Base-by-base conservation (phyloP, 805 yeast species). In the Cyberlindnera samutprakarnensis region DNA sequence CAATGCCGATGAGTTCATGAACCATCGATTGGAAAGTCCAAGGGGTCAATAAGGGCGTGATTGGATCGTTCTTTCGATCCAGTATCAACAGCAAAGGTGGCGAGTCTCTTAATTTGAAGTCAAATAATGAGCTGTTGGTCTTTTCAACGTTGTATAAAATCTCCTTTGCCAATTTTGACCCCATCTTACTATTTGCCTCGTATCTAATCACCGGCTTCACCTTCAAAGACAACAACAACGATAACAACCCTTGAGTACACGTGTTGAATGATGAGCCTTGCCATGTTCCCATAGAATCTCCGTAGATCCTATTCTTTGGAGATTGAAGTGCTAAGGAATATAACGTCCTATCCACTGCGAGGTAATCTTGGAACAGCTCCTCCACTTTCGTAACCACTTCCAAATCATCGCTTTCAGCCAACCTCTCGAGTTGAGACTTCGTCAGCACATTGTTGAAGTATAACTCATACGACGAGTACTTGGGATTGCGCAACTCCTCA, bases 11-110 rank as follows among this genome's bases (percentile, higher is more conserved):
- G 15, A 87, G 68, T 53, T 94, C 97, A 54, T 90, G 95, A 13
- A 92, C 85, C 97, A 92, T 90, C 2, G 96, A 83, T 53, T 90
- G 97, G 57, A 86, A 92, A 2, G 98, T 88, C 99, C 99, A 92
- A 2, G 97, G 98, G 24, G 80, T 74, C 30, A 92, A 60, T 19
- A 92, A 66, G 2, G 99, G 96, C 1, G 99, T 90, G 11, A 90
- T 65, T 3, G 98, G 96, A 57, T 92, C 99, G 49, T 75, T 81
- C 36, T 77, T 72, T 32, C 99, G 67, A 56, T 92, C 97, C 29
- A 92, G 50, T 2, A 92, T 64, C 10, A 92, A 56, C 28, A 94
- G 57, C 7, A 81, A 48, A 1, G 96, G 94, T 2, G 87, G 74
- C 0, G 78, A 61, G 49, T 84, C 94, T 36, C 61, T 59, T 17